These are phyloP conservation scores for Senna tora DNA, from an alignment of 306 rosid species.

Conservation along the genomic window DNA sequence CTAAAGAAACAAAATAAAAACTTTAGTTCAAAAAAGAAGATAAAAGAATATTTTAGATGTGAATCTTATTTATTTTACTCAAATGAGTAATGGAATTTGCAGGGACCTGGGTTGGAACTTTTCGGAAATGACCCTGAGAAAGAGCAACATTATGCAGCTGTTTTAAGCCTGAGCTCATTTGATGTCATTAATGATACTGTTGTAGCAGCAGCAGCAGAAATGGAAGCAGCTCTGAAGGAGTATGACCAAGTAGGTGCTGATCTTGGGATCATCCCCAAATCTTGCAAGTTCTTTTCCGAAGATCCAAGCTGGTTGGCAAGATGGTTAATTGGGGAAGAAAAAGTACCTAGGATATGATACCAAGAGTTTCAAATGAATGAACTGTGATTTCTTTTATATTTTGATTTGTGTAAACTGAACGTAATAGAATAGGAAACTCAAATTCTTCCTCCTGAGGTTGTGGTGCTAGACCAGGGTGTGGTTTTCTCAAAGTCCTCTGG, in stretches of 20 bases:
- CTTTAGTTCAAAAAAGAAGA: neutral
- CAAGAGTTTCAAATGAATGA: neutral
- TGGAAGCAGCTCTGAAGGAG: conserved; percentile 82
- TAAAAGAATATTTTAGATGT: neutral
- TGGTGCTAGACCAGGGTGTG: no score
- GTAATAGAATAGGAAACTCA: conserved; percentile 1
- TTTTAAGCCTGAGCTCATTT: conserved; percentile 55
- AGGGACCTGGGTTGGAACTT: conserved; percentile 68
- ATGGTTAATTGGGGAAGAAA: conserved; percentile 85
- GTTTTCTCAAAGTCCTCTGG: no score
- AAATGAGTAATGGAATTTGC: neutral
- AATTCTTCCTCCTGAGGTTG: neutral
- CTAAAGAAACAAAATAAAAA: neutral
- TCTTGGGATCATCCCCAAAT: conserved; percentile 76
- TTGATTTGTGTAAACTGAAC: neutral
- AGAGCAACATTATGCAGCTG: conserved; percentile 79
- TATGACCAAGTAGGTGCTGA: conserved; percentile 77
- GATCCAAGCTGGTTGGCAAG: conserved; percentile 95
- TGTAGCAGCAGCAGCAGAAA: conserved; percentile 73
- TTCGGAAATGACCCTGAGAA: conserved; percentile 63
- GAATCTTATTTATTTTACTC: neutral
- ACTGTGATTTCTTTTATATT: neutral
- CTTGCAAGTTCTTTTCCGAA: conserved; percentile 67
- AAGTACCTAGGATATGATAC: conserved; percentile 51
- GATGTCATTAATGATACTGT: conserved; percentile 56